phyloP scores from a whole-genome alignment of 2,329 filamentous ascomycete genomes.

The Neurospora crassa region DNA sequence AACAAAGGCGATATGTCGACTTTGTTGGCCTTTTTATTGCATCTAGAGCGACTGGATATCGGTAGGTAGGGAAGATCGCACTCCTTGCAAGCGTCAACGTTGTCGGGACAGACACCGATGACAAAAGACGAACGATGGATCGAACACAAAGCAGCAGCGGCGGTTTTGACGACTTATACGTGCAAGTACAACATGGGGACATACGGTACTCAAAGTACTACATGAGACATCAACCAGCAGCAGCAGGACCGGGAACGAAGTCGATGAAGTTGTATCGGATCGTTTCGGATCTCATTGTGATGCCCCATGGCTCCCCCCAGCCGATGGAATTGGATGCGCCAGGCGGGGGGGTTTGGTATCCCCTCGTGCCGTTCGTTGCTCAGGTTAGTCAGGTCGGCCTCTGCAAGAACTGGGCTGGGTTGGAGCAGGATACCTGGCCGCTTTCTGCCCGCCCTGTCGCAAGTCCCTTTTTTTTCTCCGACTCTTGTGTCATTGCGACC shows the following conservation, averaged over 20 bases:
- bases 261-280: constrained; percentile 3
- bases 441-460: not conserved
- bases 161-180: not conserved
- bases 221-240: not conserved
- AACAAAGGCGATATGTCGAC: not conserved
- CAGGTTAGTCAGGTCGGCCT: not conserved
- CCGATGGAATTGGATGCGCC: not conserved
- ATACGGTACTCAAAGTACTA: not conserved
- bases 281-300: not conserved
- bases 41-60: not conserved
- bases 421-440: not conserved
- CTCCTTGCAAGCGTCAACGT: not conserved
- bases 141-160: not conserved
- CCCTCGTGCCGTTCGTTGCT: not conserved
- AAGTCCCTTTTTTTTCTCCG: constrained; percentile 9
- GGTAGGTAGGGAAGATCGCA: not conserved
- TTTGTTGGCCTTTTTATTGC: not conserved
- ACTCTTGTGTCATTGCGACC: constrained; percentile 10
- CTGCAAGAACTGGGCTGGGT: not conserved
- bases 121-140: not conserved
- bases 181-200: not conserved
- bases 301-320: not conserved
- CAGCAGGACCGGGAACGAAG: not conserved
- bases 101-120: not conserved
- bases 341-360: not conserved